Evolutionary conservation across 805 yeast genomes (phyloP), one percentile per base, ranked within the genome.

Genomic region (Yarrowia bubula): DNA sequence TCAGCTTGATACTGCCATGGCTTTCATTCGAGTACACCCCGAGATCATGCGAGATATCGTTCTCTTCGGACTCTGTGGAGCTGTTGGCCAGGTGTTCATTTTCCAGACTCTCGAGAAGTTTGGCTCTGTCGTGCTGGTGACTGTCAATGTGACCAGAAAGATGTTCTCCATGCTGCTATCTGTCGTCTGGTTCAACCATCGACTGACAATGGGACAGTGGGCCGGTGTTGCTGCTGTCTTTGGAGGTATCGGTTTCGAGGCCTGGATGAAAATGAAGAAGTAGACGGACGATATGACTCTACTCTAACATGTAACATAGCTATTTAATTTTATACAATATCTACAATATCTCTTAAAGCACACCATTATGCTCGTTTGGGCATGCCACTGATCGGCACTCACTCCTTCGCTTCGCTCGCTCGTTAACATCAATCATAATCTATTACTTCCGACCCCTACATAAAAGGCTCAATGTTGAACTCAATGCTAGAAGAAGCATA

Each of bases 91-190:
- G 75, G 84, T 92, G n/a, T 95, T 96, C 76, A 90, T 95, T 47
- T 95, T 92, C 73, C 76, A 86, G 63, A 91, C 96, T 1, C 77
- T 95, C 51, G 95, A 90, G 70, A 81, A 84, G 66, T 95, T 90
- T 73, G 97, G 93, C 57, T 90, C 97, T 1, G 78, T 95, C 67
- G 83, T 89, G 0, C 79, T 95, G 64, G 92, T 93, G 33, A 93
- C 97, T 44, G 93, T 96, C 15, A 95, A 98, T 0, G 98, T 95
- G 9, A 93, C 99, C 0, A 83, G 99, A 70, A 95, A 95, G 73
- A 93, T 95, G 97, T 79, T 92, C 57, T 91, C 98, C 43, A 93
- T 95, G 98, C 81, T 92, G 38, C 76, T 93, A 63, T 89, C 96
- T 71, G 97, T 95, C 60, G 74, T 90, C 3, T 77, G 93, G 68